Evolutionary conservation across 768 basidiomycete species (phyloP).

Genomic region (Mycena metata): DNA sequence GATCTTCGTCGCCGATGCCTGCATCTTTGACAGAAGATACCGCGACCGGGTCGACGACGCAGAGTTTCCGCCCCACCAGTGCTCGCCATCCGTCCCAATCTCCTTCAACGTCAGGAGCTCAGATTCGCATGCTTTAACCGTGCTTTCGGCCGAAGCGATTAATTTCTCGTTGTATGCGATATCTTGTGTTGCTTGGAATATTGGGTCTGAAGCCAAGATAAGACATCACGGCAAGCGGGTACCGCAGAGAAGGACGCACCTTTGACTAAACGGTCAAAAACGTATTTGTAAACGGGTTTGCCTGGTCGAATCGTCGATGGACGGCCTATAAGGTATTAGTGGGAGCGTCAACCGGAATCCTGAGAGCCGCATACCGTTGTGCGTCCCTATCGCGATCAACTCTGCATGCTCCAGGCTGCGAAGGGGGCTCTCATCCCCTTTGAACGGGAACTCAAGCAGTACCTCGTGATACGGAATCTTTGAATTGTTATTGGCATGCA

Average conservation of each 20-base stretch:
- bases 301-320: slow-evolving; percentile 90
- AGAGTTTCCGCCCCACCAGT: slow-evolving; percentile 56
- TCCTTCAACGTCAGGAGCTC: slow-evolving; percentile 79
- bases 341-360: slow-evolving; percentile 15
- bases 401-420: slow-evolving; percentile 91
- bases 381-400: slow-evolving; percentile 83
- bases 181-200: slow-evolving; percentile 87
- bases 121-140: slow-evolving; percentile 78
- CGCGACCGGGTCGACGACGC: slow-evolving; percentile 72
- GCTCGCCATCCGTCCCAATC: slow-evolving; percentile 67
- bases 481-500: not conserved
- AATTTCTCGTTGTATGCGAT: slow-evolving; percentile 82
- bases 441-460: slow-evolving; percentile 89
- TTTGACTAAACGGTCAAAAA: slow-evolving; percentile 84
- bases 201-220: slow-evolving; percentile 64
- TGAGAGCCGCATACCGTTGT: slow-evolving; percentile 62
- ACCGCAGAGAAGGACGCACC: slow-evolving; percentile 59
- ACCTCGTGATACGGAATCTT: slow-evolving; percentile 88
- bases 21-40: slow-evolving; percentile 84
- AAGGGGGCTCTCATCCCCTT: slow-evolving; percentile 86
- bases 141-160: slow-evolving; percentile 70
- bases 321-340: slow-evolving; percentile 48
- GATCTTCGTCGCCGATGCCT: slow-evolving; percentile 74
- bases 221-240: not conserved
- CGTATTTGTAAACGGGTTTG: slow-evolving; percentile 89